Conservation (phyloP, 2,329 filamentous ascomycete genomes). For the Penicillium sp. region DNA sequence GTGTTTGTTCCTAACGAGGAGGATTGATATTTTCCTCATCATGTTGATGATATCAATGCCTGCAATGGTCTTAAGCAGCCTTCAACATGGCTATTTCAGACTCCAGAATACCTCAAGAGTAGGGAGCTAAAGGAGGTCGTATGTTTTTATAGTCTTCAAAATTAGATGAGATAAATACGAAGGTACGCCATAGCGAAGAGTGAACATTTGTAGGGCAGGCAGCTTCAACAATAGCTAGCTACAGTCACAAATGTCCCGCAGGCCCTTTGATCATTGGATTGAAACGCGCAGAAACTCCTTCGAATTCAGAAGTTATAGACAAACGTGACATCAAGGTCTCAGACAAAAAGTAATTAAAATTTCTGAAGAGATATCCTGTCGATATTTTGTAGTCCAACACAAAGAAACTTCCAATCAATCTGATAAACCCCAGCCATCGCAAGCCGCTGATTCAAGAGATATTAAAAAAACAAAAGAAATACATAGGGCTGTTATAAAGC, state of each 20-base stretch:
- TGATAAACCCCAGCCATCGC: conserved; percentile 10
- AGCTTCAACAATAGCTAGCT: background rate
- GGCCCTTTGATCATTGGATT: background rate
- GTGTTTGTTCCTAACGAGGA: background rate
- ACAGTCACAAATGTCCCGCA: too few species aligned
- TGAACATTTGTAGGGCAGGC: background rate
- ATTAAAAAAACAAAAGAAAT: conserved; percentile 11
- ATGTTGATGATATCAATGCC: too few species aligned
- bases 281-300: background rate
- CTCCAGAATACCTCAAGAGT: too few species aligned
- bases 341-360: background rate
- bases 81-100: too few species aligned
- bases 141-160: too few species aligned
- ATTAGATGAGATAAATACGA: background rate
- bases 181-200: background rate
- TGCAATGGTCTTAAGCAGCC: too few species aligned
- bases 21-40: background rate
- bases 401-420: conserved; percentile 17
- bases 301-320: background rate
- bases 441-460: background rate
- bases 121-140: too few species aligned
- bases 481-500: background rate
- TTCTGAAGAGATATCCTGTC: conserved; percentile 18
- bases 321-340: background rate
- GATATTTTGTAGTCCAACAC: conserved; percentile 18